phyloP scores from a whole-genome alignment of 805 yeast genomes.

The Lipomyces anomalus region DNA sequence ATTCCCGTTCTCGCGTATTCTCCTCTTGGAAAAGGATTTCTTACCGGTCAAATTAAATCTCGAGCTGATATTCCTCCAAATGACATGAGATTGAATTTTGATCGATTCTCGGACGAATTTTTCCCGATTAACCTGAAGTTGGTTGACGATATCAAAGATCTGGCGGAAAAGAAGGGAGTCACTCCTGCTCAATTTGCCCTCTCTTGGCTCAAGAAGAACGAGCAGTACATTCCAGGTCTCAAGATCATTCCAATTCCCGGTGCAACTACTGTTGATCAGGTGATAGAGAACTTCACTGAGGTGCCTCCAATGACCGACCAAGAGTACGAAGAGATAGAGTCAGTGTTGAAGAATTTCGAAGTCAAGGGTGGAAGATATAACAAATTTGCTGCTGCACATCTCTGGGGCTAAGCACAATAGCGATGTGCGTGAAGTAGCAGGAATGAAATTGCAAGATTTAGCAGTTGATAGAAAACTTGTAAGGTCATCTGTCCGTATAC shows the following conservation, averaged over 20 bases:
- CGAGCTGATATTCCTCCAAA: conserved; percentile 47
- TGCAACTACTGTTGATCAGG: conserved; percentile 54
- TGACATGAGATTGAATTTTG: conserved; percentile 49
- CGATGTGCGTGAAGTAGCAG: no score
- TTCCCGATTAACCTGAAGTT: conserved; percentile 47
- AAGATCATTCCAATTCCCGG: conserved; percentile 75
- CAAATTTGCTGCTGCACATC: conserved; percentile 21
- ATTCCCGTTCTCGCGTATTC: conserved; percentile 76
- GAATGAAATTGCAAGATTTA: no score
- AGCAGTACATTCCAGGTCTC: conserved; percentile 39
- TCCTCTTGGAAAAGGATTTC: conserved; percentile 73
- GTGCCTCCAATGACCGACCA: conserved; percentile 44
- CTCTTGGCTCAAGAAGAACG: conserved; percentile 53
- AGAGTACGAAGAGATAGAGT: conserved; percentile 51
- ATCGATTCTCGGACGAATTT: conserved; percentile 56
- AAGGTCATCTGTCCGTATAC: no score
- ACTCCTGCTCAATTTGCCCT: conserved; percentile 65
- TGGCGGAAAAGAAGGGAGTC: conserved; percentile 42
- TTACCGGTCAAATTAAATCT: conserved; percentile 56
- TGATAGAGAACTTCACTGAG: conserved; percentile 50
- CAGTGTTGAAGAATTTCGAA: conserved; percentile 39
- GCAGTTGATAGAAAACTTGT: no score
- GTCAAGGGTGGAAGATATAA: conserved; percentile 57
- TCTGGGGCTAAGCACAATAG: conserved; percentile 12
- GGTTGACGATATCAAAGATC: conserved; percentile 44